Conservation (phyloP, 2,329 filamentous ascomycete genomes). For the Truncatella angustata region DNA sequence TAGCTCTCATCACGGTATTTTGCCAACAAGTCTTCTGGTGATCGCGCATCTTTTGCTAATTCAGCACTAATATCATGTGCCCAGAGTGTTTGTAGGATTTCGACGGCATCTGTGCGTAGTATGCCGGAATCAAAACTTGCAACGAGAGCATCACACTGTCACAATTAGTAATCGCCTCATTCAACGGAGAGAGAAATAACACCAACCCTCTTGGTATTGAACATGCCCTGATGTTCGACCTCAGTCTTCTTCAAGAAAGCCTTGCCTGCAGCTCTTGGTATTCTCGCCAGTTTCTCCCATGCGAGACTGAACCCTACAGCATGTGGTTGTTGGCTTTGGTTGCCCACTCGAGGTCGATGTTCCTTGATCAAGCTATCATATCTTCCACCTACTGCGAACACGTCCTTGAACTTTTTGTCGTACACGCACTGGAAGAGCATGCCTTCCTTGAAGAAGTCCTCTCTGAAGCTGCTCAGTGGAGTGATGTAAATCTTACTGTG, state of each 20-base stretch:
- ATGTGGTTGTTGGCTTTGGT: slow-evolving; percentile 64
- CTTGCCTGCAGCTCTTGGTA: slow-evolving; percentile 54
- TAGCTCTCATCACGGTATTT: slow-evolving; percentile 76
- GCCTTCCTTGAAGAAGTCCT: slow-evolving; percentile 84
- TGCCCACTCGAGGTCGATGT: slow-evolving; percentile 68
- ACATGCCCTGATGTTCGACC: slow-evolving; percentile 59
- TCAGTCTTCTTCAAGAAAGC: slow-evolving; percentile 69
- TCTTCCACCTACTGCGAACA: slow-evolving; percentile 89
- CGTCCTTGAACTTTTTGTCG: slow-evolving; percentile 77
- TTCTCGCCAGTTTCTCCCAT: slow-evolving; percentile 76
- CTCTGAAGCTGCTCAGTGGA: slow-evolving; percentile 84
- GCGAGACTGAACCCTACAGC: slow-evolving; percentile 91
- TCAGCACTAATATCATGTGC: slow-evolving; percentile 83
- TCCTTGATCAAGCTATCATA: slow-evolving; percentile 90
- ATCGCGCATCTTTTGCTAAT: slow-evolving; percentile 75
- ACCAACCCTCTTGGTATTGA: slow-evolving; percentile 62
- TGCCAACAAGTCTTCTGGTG: slow-evolving; percentile 74
- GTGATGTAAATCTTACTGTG: slow-evolving; percentile 78
- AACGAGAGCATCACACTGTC: slow-evolving; percentile 81
- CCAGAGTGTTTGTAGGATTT: slow-evolving; percentile 78
- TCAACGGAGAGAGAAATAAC: neutral
- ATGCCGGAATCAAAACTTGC: slow-evolving; percentile 80
- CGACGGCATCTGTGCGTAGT: slow-evolving; percentile 72
- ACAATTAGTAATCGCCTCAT: slow-evolving; percentile 12
- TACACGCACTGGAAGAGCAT: slow-evolving; percentile 89